Evolutionary conservation across 306 rosid species (phyloP).

Genomic region (Mucuna pruriens): DNA sequence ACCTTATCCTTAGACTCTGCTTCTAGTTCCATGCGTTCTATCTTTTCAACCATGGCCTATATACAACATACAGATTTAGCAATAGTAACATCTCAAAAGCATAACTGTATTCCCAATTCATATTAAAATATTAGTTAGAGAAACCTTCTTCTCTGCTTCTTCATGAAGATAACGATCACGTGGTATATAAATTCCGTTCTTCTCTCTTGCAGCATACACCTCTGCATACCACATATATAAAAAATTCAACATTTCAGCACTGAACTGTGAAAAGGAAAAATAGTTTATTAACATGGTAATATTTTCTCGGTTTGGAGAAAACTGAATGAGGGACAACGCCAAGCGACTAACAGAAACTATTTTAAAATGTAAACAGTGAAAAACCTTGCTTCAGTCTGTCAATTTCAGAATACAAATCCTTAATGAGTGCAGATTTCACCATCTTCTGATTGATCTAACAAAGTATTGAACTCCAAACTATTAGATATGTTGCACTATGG

Average conservation of each 20-base stretch:
- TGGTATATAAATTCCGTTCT: constrained; percentile 99
- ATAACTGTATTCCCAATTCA: constrained; percentile 14
- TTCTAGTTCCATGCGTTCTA: constrained; percentile 93
- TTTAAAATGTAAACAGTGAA: constrained; percentile 25
- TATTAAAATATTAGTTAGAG: not conserved
- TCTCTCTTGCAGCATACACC: constrained; percentile 98
- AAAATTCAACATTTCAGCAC: constrained; percentile 20
- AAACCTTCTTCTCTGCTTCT: constrained; percentile 97
- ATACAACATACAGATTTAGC: constrained; percentile 33
- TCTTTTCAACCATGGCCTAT: constrained; percentile 96
- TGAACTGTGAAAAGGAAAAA: constrained; percentile 16
- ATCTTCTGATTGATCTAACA: constrained; percentile 94
- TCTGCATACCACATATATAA: constrained; percentile 48
- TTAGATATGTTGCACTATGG: constrained; percentile 29
- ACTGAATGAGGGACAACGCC: not conserved
- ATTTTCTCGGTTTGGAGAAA: not conserved
- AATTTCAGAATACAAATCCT: constrained; percentile 94
- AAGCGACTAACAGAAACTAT: constrained; percentile 32
- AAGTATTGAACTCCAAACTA: constrained; percentile 33
- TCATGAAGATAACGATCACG: constrained; percentile 96
- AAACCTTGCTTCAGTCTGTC: constrained; percentile 98
- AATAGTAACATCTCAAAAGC: constrained; percentile 33
- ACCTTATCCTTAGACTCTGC: constrained; percentile 97
- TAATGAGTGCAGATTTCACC: constrained; percentile 99
- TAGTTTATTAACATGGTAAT: not conserved